Percentiles rank a stretch among this genome's conserved stretches.
phyloP scores from a whole-genome alignment of 306 rosid species.

The Aeschynomene evenia region DNA sequence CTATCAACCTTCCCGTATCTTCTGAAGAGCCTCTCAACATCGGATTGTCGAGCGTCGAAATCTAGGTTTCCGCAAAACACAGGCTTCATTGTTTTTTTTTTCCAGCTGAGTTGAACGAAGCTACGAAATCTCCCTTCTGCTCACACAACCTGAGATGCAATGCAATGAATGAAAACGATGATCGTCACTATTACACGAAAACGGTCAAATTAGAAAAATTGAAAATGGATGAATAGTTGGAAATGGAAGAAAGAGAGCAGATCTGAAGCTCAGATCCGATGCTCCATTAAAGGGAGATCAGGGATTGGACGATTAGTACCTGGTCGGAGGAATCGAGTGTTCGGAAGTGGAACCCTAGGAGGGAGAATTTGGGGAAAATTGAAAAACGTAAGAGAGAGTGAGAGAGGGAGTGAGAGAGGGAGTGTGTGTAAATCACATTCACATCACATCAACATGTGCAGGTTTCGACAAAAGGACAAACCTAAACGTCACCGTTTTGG shows the following conservation, averaged over 20 bases:
- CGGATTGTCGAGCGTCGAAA: constrained; percentile 75
- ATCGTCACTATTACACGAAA: neutral
- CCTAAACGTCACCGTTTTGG: neutral
- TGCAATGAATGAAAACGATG: neutral
- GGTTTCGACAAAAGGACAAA: neutral
- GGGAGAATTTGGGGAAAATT: constrained; percentile 18
- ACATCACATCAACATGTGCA: neutral
- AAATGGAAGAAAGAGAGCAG: constrained; percentile 7
- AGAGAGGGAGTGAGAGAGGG: neutral
- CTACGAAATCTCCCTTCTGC: constrained; percentile 5
- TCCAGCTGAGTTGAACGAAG: constrained; percentile 25
- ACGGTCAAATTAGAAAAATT: neutral
- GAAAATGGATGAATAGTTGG: neutral
- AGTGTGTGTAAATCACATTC: neutral
- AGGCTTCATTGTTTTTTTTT: constrained; percentile 51
- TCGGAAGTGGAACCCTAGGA: constrained; percentile 37
- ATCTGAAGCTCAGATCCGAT: constrained; percentile 27
- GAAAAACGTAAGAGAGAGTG: neutral
- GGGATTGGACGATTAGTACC: constrained; percentile 50
- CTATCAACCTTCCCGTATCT: constrained; percentile 83
- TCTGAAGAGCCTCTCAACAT: constrained; percentile 72
- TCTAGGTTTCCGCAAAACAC: constrained; percentile 78
- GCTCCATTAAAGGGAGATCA: neutral
- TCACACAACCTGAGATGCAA: constrained; percentile 31
- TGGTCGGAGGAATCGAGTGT: constrained; percentile 6